Conservation (phyloP, 345 rosid genomes). For the Citrus inodora region DNA sequence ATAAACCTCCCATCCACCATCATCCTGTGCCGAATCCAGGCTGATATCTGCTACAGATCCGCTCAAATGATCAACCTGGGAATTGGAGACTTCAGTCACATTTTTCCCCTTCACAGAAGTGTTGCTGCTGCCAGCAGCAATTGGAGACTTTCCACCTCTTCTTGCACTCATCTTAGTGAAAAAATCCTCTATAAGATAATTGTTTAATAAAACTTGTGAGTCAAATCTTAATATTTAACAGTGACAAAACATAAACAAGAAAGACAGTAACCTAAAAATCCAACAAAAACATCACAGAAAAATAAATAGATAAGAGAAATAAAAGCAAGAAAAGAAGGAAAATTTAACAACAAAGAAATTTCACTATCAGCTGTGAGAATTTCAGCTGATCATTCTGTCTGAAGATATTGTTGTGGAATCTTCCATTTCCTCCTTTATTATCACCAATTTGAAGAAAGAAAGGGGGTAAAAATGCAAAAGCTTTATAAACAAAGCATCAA, state of each 20-base stretch:
- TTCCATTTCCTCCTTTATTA: not conserved
- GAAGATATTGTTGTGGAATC: not conserved
- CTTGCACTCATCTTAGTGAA: constrained; percentile 49
- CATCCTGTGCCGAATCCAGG: constrained; percentile 45
- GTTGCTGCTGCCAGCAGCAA: constrained; percentile 18
- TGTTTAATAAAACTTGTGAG: not conserved
- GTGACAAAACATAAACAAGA: not conserved
- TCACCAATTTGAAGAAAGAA: not conserved
- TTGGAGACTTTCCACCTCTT: constrained; percentile 34
- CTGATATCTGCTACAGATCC: constrained; percentile 41
- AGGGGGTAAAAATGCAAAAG: not conserved
- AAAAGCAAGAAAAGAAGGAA: not conserved
- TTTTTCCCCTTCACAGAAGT: constrained; percentile 42
- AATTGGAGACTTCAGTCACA: constrained; percentile 22
- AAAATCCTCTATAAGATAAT: not conserved
- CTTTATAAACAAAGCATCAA: not conserved
- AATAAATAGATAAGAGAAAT: not conserved
- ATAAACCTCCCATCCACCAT: constrained; percentile 69
- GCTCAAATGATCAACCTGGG: constrained; percentile 40
- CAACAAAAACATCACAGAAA: not conserved
- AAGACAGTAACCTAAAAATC: not conserved
- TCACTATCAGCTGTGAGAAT: not conserved
- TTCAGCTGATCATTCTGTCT: not conserved
- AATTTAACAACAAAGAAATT: not conserved
- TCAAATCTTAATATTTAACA: not conserved